Evolutionary conservation across 345 rosid genomes (phyloP), one percentile per base, ranked within the genome.

Genomic region (Gossypium arboreum): DNA sequence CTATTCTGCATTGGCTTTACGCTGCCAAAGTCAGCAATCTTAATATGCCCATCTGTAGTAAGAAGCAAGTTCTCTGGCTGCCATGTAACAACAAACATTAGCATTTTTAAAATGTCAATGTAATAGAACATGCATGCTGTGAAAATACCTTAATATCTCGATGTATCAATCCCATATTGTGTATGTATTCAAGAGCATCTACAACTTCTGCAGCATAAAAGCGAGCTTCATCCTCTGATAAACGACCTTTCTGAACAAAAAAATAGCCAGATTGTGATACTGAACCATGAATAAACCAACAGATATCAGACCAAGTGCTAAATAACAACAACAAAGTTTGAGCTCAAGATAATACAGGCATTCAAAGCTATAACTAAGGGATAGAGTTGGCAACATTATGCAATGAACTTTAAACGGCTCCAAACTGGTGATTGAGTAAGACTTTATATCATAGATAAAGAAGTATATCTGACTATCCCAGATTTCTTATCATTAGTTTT

Each of bases 1-100:
- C 97, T 93, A 73, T 86, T 97, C 79, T 93, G 97, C 97, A 90
- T 93, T 51, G 98, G 93, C 94, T 91, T 93, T 61, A 96, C 97
- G 74, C 99, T 96, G 70, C 98, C 99, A 84, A 96, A 93, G 87
- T 96, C 99, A 45, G 99, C 99, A 81, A 96, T 85, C 86, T 96
- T 96, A 47, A 96, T 88, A 76, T 96, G 99, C 71, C 99, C 99
- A 59, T 92, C 97, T 29, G 83, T 76, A 22, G 91, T 90, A 50
- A 96, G 87, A 62, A 92, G 83, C 85, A 96, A 85, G 82, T 96
- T 96, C 88, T 93, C 99, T 59, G 99, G 99, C 99, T 96, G 97
- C 85, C 74, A 80, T 63, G 77, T 45, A 80, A 74, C 43, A 79
- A 74, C 60, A 78, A 72, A 24, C 15, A 15, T 76, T 67, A 77